phyloP scores from a whole-genome alignment of 805 yeast genomes.

The Ogataea methylovora region DNA sequence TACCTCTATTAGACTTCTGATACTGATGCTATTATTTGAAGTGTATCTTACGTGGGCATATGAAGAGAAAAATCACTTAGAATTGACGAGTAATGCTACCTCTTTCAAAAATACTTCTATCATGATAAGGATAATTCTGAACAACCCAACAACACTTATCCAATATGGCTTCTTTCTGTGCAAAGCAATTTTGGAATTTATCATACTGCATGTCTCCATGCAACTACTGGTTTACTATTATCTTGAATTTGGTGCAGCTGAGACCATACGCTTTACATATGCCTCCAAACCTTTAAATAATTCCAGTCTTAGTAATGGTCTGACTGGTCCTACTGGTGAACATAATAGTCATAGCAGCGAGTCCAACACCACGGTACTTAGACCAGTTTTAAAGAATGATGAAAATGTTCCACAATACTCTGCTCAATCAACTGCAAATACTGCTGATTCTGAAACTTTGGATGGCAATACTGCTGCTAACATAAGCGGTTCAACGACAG shows the following conservation, averaged over 20 bases:
- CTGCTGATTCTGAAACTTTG: no score
- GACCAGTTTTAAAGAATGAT: no score
- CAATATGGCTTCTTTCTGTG: constrained; percentile 54
- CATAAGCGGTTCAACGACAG: no score
- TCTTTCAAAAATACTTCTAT: constrained; percentile 14
- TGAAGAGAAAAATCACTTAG: constrained; percentile 53
- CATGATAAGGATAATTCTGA: constrained; percentile 21
- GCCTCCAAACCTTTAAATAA: no score
- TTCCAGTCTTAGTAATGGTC: no score
- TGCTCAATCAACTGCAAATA: no score
- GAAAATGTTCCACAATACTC: no score
- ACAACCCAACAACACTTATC: constrained; percentile 27
- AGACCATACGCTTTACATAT: constrained; percentile 13
- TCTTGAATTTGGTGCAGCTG: constrained; percentile 24
- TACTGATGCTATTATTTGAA: constrained; percentile 70
- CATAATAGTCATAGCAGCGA: no score
- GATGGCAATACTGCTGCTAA: no score
- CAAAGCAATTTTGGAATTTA: constrained; percentile 35
- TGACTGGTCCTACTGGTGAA: no score
- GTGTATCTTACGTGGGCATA: constrained; percentile 90
- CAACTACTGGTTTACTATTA: constrained; percentile 25
- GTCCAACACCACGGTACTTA: no score
- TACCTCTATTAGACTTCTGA: constrained; percentile 37
- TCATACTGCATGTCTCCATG: constrained; percentile 16
- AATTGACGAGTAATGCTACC: constrained; percentile 3